Evolutionary conservation across 257 asterid genomes (phyloP), one percentile per base, ranked within the genome.

Genomic region (Solanum medicagineum): DNA sequence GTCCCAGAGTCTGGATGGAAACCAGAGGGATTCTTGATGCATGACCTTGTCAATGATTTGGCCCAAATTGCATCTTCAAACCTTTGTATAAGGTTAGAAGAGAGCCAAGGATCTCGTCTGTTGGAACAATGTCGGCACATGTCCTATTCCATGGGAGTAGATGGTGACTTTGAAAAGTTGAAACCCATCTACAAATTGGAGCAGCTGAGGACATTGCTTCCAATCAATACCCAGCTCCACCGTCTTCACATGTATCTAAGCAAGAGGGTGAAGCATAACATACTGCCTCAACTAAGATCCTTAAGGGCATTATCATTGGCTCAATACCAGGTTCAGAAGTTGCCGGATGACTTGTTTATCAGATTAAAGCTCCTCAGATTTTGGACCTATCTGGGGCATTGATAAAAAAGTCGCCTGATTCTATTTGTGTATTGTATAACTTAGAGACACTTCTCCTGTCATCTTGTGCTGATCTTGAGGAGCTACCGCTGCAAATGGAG

Each of bases 281-380:
- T 77, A 57, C 6, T 85, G 1, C 42, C 87, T 10, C 22, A 47
- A 13, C 54, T 85, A 0, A 19, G 15, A 19, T 57, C 55, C 44
- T 56, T 85, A 60, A 74, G 87, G 40, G 84, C 70, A 16, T 32
- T 85, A 19, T 71, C 80, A 24, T 45, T 85, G 87, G n/a, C 56
- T 0, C 0, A 3, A 7, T 42, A 59, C 11, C 0, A 0, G 0
- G 17, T 42, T 26, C 1, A 1, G 3, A 42, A 56, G 79, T n/a
- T 32, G 36, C 36, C 36, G 4, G 36, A 32, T 32, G 36, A 32
- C 36, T 32, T 32, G 36, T 32, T 32, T 32, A 32, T 32, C 36
- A 32, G 2, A 32, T 32, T 32, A 32, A 32, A 32, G 36, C 36
- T 32, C 36, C 36, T 32, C 36, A 32, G 36, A 32, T 32, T 32